Evolutionary conservation across 352 stramenopile genomes (phyloP), one percentile per base, ranked within the genome.

Genomic region (Phytophthora pinifolia): DNA sequence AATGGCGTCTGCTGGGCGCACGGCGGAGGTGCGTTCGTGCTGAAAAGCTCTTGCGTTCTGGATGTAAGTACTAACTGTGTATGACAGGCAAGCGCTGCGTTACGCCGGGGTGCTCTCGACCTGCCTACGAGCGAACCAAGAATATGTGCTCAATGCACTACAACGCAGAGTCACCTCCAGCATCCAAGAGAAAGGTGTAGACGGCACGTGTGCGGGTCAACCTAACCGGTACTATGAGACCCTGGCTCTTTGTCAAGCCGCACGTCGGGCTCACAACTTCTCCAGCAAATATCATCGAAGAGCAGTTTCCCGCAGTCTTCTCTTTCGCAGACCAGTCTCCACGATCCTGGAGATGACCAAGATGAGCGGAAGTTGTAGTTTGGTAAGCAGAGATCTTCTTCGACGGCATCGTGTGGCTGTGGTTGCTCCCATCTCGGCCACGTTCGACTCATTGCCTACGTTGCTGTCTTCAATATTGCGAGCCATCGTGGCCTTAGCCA

Each of bases 71-170:
- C 41, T 34, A 13, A 47, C 22, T 20, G 13, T n/a, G 12, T 3
- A 3, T 34, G 15, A 4, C 27, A 70, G 77, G 77, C 46, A 86
- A 84, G 44, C 74, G 77, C 44, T 74, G 61, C 31, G 47, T 73
- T n/a, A 64, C 62, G 15, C 36, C 35, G 2, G 56, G 61, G 20
- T 79, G 70, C 34, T 61, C 54, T 20, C 66, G 70, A 13, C 76
- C 74, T 35, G 76, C 76, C n/a, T 87, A 87, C 56, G 74, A 85
- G 49, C 72, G 76, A 18, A 87, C 76, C 0, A 51, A 66, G 29
- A 85, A 86, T 54, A 76, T 68, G 34, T 86, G 75, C 61, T 66
- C 67, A 6, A 79, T 70, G 37, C 75, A 86, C 51, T 79, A 70
- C 51, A 66, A 64, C 15, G 51, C 53, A 17, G 35, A 14, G 18